Percentiles rank a stretch among this genome's conserved stretches.
These are phyloP conservation scores for Cryptococcus sp. DNA, from an alignment of 1,284 basidiomycete species.

Conservation along the genomic window DNA sequence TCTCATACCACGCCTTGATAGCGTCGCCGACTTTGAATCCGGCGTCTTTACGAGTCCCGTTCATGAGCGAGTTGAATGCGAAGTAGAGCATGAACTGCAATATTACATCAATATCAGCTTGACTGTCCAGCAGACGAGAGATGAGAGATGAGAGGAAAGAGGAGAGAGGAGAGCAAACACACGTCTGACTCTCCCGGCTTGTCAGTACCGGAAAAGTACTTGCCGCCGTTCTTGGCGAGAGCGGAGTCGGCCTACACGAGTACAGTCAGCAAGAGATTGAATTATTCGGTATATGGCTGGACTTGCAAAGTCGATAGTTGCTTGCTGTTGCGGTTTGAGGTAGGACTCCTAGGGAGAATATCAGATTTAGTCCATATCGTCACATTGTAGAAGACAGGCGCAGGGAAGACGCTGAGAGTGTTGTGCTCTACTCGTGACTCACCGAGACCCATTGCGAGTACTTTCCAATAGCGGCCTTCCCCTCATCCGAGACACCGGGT, in stretches of 20 bases:
- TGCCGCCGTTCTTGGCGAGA: conserved; percentile 18
- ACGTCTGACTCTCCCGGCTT: conserved; percentile 45
- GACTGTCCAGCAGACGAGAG: neutral
- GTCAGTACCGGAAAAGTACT: conserved; percentile 37
- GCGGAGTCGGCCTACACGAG: conserved; percentile 29
- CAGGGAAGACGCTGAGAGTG: neutral
- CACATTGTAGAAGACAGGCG: no score
- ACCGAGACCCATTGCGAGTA: conserved; percentile 29
- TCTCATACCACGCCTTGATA: conserved; percentile 27
- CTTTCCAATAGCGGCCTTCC: conserved; percentile 20
- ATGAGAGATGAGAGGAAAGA: neutral
- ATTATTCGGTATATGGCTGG: neutral
- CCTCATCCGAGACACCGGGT: conserved; percentile 20
- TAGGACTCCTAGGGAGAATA: conserved; percentile 11
- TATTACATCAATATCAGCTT: neutral
- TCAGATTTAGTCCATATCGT: no score
- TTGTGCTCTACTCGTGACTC: conserved; percentile 4
- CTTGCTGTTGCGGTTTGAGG: conserved; percentile 23
- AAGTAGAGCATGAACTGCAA: conserved; percentile 45
- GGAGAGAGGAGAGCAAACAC: conserved; percentile 12
- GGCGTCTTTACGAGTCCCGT: conserved; percentile 21
- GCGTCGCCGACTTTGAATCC: conserved; percentile 30
- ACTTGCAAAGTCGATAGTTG: conserved; percentile 19
- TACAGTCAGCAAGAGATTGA: conserved; percentile 4
- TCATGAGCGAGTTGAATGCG: conserved; percentile 31